Percentiles rank a stretch among this genome's conserved stretches.
Conservation (phyloP, 192 early-diverging fungal genomes). For the Coemansia sp. region DNA sequence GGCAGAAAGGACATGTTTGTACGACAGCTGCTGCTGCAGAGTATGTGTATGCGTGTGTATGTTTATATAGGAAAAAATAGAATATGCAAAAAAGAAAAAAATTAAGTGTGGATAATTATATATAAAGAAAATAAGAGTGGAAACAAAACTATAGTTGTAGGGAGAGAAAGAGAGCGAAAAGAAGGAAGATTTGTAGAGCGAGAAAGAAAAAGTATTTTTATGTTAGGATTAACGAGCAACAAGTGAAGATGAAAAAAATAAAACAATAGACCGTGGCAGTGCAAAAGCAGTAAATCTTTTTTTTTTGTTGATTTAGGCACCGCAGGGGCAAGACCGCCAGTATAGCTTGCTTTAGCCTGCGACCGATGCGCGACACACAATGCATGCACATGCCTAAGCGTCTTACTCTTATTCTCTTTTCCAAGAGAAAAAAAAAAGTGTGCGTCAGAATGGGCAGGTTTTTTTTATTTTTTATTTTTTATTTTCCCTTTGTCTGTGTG, state of each 20-base stretch:
- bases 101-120: not conserved
- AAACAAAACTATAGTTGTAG: no score
- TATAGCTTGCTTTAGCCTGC: no score
- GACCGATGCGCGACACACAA: no score
- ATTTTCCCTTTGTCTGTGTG: no score
- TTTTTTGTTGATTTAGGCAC: not conserved
- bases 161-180: not conserved
- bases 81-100: constrained; percentile 2
- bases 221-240: not conserved
- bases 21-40: not conserved
- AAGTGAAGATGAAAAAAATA: no score
- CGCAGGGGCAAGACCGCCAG: no score
- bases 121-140: not conserved
- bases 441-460: no score
- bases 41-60: constrained; percentile 11
- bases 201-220: not conserved
- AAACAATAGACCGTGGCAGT: not conserved
- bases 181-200: not conserved
- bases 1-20: not conserved
- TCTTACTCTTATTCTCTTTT: no score
- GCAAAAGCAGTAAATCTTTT: not conserved
- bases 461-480: no score
- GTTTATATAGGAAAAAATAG: not conserved
- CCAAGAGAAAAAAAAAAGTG: no score
- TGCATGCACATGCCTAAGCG: no score